Evolutionary conservation across 495 filamentous ascomycete species (phyloP), one percentile per base, ranked within the genome.

Genomic region (Parmelia sp.): DNA sequence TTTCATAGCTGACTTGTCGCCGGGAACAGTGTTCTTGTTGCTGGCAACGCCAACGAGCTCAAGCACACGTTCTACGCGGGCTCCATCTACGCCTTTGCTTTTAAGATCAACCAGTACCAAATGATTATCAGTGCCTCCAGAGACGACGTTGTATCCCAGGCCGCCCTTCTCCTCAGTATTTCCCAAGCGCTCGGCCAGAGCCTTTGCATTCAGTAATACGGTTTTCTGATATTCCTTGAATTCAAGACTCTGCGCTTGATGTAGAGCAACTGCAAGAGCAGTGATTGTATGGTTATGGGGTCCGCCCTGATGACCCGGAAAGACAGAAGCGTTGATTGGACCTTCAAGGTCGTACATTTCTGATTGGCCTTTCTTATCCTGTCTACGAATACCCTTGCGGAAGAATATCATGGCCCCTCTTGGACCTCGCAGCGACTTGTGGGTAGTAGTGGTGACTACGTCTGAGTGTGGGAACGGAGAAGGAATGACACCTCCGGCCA

Each of bases 221-320:
- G 89, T 86, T 70, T 88, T 79, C 74, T 98, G 94, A 76, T 98
- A 98, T 39, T 84, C 77, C 71, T 85, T 84, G 79, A 98, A 98
- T 65, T 96, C 91, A n/a, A 82, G 76, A 0, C 85, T 88, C 69
- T 95, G 91, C 2, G 94, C 91, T 76, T 98, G 94, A 77, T 92
- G 91, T 36, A 98, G 82, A 3, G 94, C 94, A 4, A 98, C 94
- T 21, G 95, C 83, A 40, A 98, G 82, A 17, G 94, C 95, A 55
- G 93, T 93, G 75, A 98, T 98, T 61, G 94, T 98, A 78, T 98
- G 94, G 78, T 98, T 98, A 82, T 98, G 94, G 17, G 94, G 94
- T 6, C 94, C 94, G 70, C 94, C 94, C 72, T 98, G 94, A 76
- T 98, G 94, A 37, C 95, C 94, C n/a, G 94, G 94, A 82, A 98